Percentiles rank a stretch among this genome's conserved stretches.
These are phyloP conservation scores for Aspergillus saccharolyticus DNA, from an alignment of 495 filamentous ascomycete genomes.

Conservation along the genomic window DNA sequence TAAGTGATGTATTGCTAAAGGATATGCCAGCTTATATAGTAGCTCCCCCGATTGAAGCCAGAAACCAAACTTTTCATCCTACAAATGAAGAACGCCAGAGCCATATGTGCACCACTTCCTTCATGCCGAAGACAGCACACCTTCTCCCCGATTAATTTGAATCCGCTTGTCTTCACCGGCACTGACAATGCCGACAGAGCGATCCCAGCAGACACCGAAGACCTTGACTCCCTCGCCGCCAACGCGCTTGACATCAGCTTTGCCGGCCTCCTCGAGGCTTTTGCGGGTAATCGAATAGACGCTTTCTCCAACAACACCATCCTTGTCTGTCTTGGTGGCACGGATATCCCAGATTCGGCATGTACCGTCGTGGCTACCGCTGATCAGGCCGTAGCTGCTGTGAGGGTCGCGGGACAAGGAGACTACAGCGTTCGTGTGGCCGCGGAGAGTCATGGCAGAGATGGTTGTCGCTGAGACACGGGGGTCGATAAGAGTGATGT, in stretches of 20 bases:
- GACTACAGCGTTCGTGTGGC: conserved; percentile 81
- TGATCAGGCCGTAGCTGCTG: conserved; percentile 74
- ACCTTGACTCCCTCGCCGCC: conserved; percentile 83
- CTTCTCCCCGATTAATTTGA: conserved; percentile 74
- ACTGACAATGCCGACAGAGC: conserved; percentile 79
- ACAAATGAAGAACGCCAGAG: conserved; percentile 30
- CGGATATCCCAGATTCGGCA: conserved; percentile 90
- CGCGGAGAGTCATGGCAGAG: conserved; percentile 79
- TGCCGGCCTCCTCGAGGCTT: conserved; percentile 49
- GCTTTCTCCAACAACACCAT: conserved; percentile 66
- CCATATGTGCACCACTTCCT: conserved; percentile 30
- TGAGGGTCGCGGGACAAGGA: conserved; percentile 63
- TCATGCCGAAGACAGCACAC: conserved; percentile 38
- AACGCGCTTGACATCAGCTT: conserved; percentile 45
- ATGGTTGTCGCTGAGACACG: conserved; percentile 66
- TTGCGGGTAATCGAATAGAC: conserved; percentile 78
- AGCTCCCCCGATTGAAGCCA: conserved; percentile 10
- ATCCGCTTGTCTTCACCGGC: conserved; percentile 88
- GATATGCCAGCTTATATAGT: not conserved
- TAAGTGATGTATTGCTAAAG: conserved; percentile 2
- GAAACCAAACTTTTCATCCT: conserved; percentile 32
- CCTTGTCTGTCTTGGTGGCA: conserved; percentile 59
- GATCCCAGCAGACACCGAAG: conserved; percentile 85
- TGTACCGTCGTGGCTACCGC: conserved; percentile 82
- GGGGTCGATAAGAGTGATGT: conserved; percentile 87